Evolutionary conservation across 345 rosid genomes (phyloP).

Genomic region (Citrus trifoliata): DNA sequence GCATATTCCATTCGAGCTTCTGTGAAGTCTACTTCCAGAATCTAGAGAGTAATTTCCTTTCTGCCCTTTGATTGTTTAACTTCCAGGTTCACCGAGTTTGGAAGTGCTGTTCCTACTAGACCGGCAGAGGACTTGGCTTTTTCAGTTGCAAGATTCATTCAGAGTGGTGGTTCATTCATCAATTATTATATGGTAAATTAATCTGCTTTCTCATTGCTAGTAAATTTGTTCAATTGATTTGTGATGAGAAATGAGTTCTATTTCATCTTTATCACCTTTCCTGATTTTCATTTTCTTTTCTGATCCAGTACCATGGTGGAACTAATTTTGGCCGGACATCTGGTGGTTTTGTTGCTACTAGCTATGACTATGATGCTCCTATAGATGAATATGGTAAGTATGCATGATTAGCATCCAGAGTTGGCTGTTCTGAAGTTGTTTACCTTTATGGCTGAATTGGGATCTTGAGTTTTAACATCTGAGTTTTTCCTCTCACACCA

Average conservation of each 20-base stretch:
- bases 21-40: background rate
- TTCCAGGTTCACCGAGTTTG: conserved; percentile 65
- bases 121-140: conserved; percentile 88
- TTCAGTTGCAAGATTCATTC: conserved; percentile 75
- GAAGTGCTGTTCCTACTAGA: conserved; percentile 53
- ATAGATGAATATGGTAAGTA: conserved; percentile 85
- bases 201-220: background rate
- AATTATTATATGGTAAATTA: conserved; percentile 81
- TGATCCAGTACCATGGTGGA: conserved; percentile 85
- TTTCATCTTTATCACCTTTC: background rate
- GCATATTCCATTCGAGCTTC: background rate
- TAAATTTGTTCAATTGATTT: background rate
- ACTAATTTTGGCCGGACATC: conserved; percentile 92
- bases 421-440: background rate
- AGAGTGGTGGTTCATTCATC: conserved; percentile 73
- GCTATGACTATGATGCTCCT: conserved; percentile 98
- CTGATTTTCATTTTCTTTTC: background rate
- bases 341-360: conserved; percentile 94
- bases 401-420: background rate
- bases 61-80: background rate
- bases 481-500: conserved; percentile 15
- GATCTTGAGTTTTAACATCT: background rate
- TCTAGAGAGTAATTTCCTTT: background rate
- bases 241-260: background rate
- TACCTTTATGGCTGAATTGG: background rate